Percentiles rank a stretch among this genome's conserved stretches.
These are phyloP conservation scores for Alternaria gaisen DNA, from an alignment of 2,329 filamentous ascomycete genomes.

Conservation along the genomic window DNA sequence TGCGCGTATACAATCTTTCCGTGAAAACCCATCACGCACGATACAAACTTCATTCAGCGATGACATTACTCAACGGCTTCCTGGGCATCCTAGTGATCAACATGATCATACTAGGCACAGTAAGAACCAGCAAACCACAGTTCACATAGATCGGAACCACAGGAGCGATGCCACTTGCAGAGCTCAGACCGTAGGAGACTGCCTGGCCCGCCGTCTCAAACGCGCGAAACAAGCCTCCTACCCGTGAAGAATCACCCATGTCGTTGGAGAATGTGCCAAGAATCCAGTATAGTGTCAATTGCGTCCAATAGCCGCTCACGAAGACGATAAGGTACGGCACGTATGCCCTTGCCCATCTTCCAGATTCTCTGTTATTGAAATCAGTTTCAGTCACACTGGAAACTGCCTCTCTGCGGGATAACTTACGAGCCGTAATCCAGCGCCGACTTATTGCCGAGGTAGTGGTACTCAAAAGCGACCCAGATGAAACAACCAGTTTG, in stretches of 20 bases:
- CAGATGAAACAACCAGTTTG: slow-evolving; percentile 17
- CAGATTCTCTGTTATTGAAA: slow-evolving; percentile 3
- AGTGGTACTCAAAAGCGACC: slow-evolving; percentile 17
- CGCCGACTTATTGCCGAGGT: slow-evolving; percentile 5
- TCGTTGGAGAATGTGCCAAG: slow-evolving; percentile 15
- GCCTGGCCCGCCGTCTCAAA: slow-evolving; percentile 20
- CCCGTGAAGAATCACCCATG: slow-evolving; percentile 10
- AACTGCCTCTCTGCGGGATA: neutral
- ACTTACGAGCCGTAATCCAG: slow-evolving; percentile 15
- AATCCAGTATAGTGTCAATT: slow-evolving; percentile 20
- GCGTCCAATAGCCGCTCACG: slow-evolving; percentile 13
- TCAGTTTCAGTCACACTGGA: neutral
- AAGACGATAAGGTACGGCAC: slow-evolving; percentile 17
- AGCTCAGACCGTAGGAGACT: slow-evolving; percentile 20
- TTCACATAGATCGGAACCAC: slow-evolving; percentile 17
- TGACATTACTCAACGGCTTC: slow-evolving; percentile 2
- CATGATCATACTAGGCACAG: slow-evolving; percentile 15
- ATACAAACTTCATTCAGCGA: neutral
- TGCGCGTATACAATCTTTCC: neutral
- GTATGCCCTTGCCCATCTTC: slow-evolving; percentile 12
- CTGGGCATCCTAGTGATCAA: slow-evolving; percentile 16
- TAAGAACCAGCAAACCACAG: slow-evolving; percentile 9
- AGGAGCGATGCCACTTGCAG: slow-evolving; percentile 13
- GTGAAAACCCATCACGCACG: neutral
- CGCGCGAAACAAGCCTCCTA: slow-evolving; percentile 18